These are phyloP conservation scores for Hemileccinum rubropunctum DNA, from an alignment of 768 basidiomycete genomes.

Conservation along the genomic window DNA sequence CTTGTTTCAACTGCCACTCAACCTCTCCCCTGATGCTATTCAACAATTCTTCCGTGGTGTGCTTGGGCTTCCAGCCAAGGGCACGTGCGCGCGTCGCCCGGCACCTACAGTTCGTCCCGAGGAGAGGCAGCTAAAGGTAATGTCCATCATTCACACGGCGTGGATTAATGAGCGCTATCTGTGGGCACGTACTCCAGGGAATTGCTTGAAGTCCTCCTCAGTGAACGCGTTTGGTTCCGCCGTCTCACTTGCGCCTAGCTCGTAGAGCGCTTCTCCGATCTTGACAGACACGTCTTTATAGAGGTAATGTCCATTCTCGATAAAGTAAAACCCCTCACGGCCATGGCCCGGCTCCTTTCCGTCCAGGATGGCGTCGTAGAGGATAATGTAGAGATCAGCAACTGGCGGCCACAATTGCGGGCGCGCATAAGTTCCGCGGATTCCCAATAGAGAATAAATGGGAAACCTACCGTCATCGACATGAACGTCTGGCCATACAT, in stretches of 20 bases:
- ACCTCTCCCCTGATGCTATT: conserved; percentile 19
- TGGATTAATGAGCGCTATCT: neutral
- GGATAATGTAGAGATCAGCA: conserved; percentile 41
- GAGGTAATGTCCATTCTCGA: conserved; percentile 48
- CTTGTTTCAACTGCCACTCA: conserved; percentile 16
- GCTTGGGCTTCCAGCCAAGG: conserved; percentile 31
- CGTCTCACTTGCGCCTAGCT: conserved; percentile 16
- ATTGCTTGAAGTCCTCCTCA: conserved; percentile 15
- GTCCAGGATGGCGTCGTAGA: conserved; percentile 39
- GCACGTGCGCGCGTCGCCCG: conserved; percentile 18
- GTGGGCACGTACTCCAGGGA: conserved; percentile 3
- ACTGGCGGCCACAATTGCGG: conserved; percentile 1
- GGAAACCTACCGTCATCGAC: conserved; percentile 40
- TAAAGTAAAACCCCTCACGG: conserved; percentile 54
- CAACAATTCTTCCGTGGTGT: conserved; percentile 28
- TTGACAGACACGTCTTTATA: conserved; percentile 43
- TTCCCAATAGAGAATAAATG: neutral
- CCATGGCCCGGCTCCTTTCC: conserved; percentile 19
- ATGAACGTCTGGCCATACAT: conserved; percentile 61
- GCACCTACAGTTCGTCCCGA: conserved; percentile 24
- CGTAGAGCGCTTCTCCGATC: conserved; percentile 34
- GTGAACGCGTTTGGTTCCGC: conserved; percentile 43
- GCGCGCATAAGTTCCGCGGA: neutral
- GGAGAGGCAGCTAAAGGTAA: conserved; percentile 9
- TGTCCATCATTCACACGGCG: neutral